These are phyloP conservation scores for Phialophora macrospora DNA, from an alignment of 2,329 filamentous ascomycete genomes.

Conservation along the genomic window DNA sequence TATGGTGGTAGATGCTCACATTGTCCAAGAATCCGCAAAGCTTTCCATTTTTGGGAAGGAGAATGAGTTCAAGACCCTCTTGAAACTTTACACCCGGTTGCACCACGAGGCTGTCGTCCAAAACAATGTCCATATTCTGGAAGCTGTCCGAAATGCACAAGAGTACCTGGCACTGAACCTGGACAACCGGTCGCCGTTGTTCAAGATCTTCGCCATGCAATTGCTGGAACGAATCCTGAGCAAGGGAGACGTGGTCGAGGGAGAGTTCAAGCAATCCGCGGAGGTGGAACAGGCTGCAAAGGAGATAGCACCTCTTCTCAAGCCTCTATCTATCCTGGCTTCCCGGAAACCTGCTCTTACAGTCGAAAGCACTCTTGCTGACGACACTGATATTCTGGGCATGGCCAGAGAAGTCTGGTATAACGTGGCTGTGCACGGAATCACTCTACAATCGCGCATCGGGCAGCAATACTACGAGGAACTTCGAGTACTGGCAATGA, in stretches of 20 bases:
- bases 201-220: slow-evolving; percentile 81
- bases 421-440: slow-evolving; percentile 94
- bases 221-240: slow-evolving; percentile 86
- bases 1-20: slow-evolving; percentile 77
- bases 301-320: slow-evolving; percentile 85
- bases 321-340: slow-evolving; percentile 84
- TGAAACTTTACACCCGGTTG: slow-evolving; percentile 80
- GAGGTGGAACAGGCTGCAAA: slow-evolving; percentile 82
- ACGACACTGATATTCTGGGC: slow-evolving; percentile 72
- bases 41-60: slow-evolving; percentile 77
- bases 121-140: slow-evolving; percentile 68
- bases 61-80: slow-evolving; percentile 80
- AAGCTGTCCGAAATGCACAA: slow-evolving; percentile 78
- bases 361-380: slow-evolving; percentile 41
- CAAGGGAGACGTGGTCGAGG: slow-evolving; percentile 81
- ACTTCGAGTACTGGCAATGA: slow-evolving; percentile 79
- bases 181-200: slow-evolving; percentile 71
- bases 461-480: slow-evolving; percentile 76
- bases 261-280: slow-evolving; percentile 72
- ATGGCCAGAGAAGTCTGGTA: slow-evolving; percentile 94
- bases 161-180: slow-evolving; percentile 75
- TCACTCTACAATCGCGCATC: slow-evolving; percentile 73
- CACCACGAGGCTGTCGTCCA: slow-evolving; percentile 74
- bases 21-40: slow-evolving; percentile 79
- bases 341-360: slow-evolving; percentile 57